Evolutionary conservation across 306 rosid species (phyloP), one percentile per base, ranked within the genome.

Genomic region (Hippophae tibetana): DNA sequence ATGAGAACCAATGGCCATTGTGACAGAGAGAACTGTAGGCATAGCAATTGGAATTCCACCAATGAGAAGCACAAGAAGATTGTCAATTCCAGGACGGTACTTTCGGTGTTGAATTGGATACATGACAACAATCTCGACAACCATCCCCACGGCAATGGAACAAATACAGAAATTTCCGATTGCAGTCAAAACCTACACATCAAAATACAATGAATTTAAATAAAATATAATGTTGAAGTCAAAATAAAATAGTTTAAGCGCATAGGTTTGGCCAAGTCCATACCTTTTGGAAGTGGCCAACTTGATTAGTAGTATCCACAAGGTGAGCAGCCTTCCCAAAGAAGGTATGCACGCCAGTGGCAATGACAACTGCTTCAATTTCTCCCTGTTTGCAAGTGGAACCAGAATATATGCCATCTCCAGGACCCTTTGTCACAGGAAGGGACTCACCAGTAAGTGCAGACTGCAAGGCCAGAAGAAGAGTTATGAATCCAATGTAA

Each of bases 1-100:
- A 52, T 92, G 98, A 54, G 98, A 92, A 50, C 98, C 98, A 65
- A 92, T 92, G 31, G 98, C 98, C 98, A 92, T 92, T 46, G 98
- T 92, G 74, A 92, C 98, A 0, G 98, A 92, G 11, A 92, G 80
- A 72, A 92, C 98, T 8, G 98, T 92, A 26, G 98, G 98, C 98
- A 92, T 92, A 83, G 98, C 98, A 72, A 92, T 92, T 42, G 98
- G 98, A 71, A 92, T 92, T 81, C 98, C 98, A 57, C 98, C 98
- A 45, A 92, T 92, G 56, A 92, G 93, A 79, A 92, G 96, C 47
- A 92, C 98, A 42, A 92, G 96, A 70, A 92, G 87, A 74, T 92
- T 92, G 74, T 92, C 98, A 41, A 92, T 92, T 65, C 98, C 98
- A 51, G 95, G 95, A 64, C 98, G 98, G 56, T 92, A 92, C 0